Base-by-base conservation (phyloP, 2,329 filamentous ascomycete species). In the Apiospora sp. region DNA sequence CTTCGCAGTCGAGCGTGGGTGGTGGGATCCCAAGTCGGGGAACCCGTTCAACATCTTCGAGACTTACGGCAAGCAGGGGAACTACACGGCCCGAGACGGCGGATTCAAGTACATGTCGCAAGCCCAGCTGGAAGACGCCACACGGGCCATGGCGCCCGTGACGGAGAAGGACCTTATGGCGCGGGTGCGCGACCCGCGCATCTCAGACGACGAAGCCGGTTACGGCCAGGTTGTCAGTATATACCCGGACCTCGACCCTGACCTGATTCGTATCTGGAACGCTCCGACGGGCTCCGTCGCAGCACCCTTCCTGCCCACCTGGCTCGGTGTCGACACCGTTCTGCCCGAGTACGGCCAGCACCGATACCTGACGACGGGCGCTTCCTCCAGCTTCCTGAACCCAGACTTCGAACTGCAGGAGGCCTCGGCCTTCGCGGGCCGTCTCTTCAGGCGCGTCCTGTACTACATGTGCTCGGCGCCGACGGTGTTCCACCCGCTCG, bases 91-190 rank as follows among this genome's bases (percentile, higher is more conserved):
- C 1, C 76, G 77, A 30, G 76, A 78, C 51, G 78, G 78, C 22
- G 78, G 78, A 37, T 79, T 78, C 76, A 79, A 79, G 74, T 79
- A 79, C 76, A 79, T 79, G 78, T 78, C 78, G n/a, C 78, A 77
- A 44, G 75, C 76, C 14, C 72, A 70, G 12, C 75, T 79, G 4
- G 78, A 79, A 48, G 64, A 77, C 8, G 78, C 75, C 41, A 79
- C 77, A 2, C 74, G 74, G 16, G 85, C 83, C 22, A 87, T 86
- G 78, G 82, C 81, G 1, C 86, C 87, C 0, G 78, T 88, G n/a
- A 86, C 85, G 0, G 87, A 89, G 73, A 78, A 79, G 24, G 85
- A 88, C 72, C 79, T 88, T 3, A 85, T 85, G 75, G 81, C 82
- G 72, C 75, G 77, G 37, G 78, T 79, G 19, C 78, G 78, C 51